These are phyloP conservation scores for Lentinula boryana DNA, from an alignment of 768 basidiomycete species.

Conservation along the genomic window DNA sequence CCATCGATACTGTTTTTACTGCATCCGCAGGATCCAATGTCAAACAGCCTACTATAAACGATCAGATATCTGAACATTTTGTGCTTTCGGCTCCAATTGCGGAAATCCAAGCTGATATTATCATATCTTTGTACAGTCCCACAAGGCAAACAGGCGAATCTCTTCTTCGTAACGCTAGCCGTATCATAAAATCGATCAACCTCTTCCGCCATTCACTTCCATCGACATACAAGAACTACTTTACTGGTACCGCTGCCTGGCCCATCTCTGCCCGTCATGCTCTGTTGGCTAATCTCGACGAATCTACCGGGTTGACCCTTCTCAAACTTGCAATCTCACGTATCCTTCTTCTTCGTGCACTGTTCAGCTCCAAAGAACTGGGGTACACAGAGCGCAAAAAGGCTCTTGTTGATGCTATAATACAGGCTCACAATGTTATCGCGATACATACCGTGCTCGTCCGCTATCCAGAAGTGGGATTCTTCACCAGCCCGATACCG, in stretches of 20 bases:
- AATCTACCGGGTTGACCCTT: constrained; percentile 76
- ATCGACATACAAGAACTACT: constrained; percentile 68
- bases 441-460: constrained; percentile 81
- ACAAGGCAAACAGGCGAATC: constrained; percentile 62
- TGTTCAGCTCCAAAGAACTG: constrained; percentile 75
- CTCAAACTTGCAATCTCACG: constrained; percentile 80
- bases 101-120: constrained; percentile 85
- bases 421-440: constrained; percentile 84
- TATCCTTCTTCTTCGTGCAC: constrained; percentile 68
- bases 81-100: constrained; percentile 68
- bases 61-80: constrained; percentile 72
- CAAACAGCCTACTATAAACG: constrained; percentile 8
- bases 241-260: constrained; percentile 77
- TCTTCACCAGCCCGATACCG: constrained; percentile 86
- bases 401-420: constrained; percentile 77
- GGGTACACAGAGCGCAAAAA: constrained; percentile 57
- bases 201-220: constrained; percentile 67
- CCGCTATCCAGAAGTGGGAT: constrained; percentile 78
- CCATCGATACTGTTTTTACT: constrained; percentile 9
- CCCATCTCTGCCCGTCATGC: constrained; percentile 54
- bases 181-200: constrained; percentile 73
- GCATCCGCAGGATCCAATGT: constrained; percentile 9
- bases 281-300: constrained; percentile 68
- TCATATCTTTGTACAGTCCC: constrained; percentile 79
- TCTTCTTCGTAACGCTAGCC: constrained; percentile 69